Base-by-base conservation (phyloP, 768 basidiomycete species). In the Kwoniella shandongensis region DNA sequence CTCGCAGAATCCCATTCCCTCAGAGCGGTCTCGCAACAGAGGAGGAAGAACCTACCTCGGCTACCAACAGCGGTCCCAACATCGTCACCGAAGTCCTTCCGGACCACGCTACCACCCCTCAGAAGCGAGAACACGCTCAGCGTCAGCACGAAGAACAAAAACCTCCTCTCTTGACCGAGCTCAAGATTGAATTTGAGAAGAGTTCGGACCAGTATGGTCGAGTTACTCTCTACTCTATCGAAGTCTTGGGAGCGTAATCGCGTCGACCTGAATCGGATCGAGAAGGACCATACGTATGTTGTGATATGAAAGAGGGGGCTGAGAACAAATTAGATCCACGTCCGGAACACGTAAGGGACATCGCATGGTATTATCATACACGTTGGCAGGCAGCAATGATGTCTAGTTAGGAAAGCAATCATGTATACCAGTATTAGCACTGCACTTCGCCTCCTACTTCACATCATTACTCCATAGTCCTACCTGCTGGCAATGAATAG, bases 111-210 rank as follows among this genome's bases (percentile, higher is more conserved):
- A 41, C 44, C 17, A 29, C 57, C 12, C 23, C n/a, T 40, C 6
- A 42, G n/a, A 23, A 23, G 41, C 41, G 41, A 7, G 41, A 32
- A 32, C 32, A 32, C 32, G 32, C 32, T 6, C 32, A 32, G 32
- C 32, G 32, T 6, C 32, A 44, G 32, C 23, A 42, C 17, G 23
- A 22, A 32, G 18, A 41, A 44, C 20, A 25, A 12, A 39, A 52
- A 15, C 26, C 45, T 23, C 61, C 66, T 10, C 27, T 51, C 35
- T 23, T 76, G n/a, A 66, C 62, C 4, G 71, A 76, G 51, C 23
- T 76, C 54, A 74, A 72, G 58, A 44, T 74, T 13, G 73, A 72
- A 38, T 76, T 76, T 44, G 75, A 76, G 54, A 64, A 63, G 56
- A 67, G 59, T n/a, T 69, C 69, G 41, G 75, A 76, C 65, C 64